These are phyloP conservation scores for Quercus dentata DNA, from an alignment of 306 rosid genomes.

Conservation along the genomic window DNA sequence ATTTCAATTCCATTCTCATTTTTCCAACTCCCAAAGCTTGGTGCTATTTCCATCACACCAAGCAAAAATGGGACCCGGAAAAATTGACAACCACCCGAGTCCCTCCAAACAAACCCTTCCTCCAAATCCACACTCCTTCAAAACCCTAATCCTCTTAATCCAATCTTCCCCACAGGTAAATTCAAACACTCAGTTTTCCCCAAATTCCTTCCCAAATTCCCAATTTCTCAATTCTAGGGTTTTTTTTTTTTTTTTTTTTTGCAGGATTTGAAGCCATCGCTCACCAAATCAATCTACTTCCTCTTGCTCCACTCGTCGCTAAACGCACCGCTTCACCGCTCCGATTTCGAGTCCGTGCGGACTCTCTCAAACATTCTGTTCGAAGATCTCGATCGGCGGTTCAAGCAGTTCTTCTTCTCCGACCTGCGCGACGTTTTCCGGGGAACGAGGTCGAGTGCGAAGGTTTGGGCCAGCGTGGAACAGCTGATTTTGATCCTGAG, in stretches of 20 bases:
- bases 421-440: slow-evolving; percentile 16
- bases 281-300: not conserved
- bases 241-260: not conserved
- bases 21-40: too few species aligned
- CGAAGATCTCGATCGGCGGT: slow-evolving; percentile 33
- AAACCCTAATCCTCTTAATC: slow-evolving; percentile 30
- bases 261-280: slow-evolving; percentile 30
- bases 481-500: slow-evolving; percentile 53
- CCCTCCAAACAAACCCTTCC: not conserved
- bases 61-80: slow-evolving; percentile 6
- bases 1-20: too few species aligned
- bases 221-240: not conserved
- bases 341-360: slow-evolving; percentile 11
- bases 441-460: slow-evolving; percentile 14
- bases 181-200: not conserved
- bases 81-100: not conserved
- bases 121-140: slow-evolving; percentile 2
- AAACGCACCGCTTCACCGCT: slow-evolving; percentile 4
- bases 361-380: slow-evolving; percentile 45
- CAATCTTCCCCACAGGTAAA: slow-evolving; percentile 20
- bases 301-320: slow-evolving; percentile 24
- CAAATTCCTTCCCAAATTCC: not conserved
- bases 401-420: slow-evolving; percentile 35
- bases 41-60: not conserved
- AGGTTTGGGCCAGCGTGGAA: slow-evolving; percentile 31